phyloP scores from a whole-genome alignment of 2,329 filamentous ascomycete species.

The Paraconiothyrium brasiliense region DNA sequence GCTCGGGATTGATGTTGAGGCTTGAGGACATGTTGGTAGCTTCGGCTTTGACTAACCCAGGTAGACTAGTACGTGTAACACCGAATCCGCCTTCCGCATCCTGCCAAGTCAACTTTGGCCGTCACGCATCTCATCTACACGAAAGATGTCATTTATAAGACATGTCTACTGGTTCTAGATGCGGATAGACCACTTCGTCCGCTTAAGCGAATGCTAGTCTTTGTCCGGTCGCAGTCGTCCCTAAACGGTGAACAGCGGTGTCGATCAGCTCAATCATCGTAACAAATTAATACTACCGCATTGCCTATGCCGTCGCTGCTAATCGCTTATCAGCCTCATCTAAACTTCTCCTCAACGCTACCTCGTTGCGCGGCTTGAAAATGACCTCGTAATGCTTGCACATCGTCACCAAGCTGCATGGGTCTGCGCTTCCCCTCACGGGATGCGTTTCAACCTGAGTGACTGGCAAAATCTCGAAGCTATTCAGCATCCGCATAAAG shows the following conservation, averaged over 20 bases:
- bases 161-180: background rate
- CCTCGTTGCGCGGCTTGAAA: conserved; percentile 65
- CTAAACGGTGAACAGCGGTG: no score
- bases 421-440: conserved; percentile 67
- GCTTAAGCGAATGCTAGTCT: no score
- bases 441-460: conserved; percentile 68
- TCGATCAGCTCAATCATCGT: background rate
- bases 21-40: conserved; percentile 18
- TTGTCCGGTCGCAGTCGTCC: no score
- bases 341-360: conserved; percentile 56
- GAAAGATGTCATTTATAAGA: background rate
- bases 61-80: conserved; percentile 1
- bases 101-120: no score
- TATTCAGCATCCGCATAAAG: conserved; percentile 69
- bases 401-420: conserved; percentile 69
- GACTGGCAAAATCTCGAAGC: conserved; percentile 66
- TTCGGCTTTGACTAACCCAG: conserved; percentile 2
- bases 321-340: conserved; percentile 40
- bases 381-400: conserved; percentile 66
- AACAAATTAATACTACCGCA: background rate
- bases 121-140: background rate
- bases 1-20: background rate
- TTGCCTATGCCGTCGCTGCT: conserved; percentile 13
- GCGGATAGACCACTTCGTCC: no score
- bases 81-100: background rate